phyloP scores from a whole-genome alignment of 2,329 filamentous ascomycete genomes.

The Botrytis fabae region DNA sequence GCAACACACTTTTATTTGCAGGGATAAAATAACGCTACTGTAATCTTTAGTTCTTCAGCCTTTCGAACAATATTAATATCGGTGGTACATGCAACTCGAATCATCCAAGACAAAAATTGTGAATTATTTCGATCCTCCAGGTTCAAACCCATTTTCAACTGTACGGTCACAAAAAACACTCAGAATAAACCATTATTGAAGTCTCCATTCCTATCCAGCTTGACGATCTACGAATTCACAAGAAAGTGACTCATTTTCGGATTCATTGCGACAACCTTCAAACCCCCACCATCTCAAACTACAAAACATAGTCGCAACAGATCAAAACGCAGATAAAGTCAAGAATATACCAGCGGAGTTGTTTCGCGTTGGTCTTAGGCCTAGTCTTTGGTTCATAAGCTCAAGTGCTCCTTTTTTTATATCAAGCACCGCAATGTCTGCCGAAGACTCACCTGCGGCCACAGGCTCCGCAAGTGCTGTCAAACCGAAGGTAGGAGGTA shows the following conservation, averaged over 20 bases:
- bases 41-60: constrained; percentile 20
- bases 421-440: constrained; percentile 24
- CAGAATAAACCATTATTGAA: not conserved
- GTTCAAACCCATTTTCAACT: not conserved
- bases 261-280: constrained; percentile 5
- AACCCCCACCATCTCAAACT: constrained; percentile 7
- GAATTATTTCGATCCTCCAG: not conserved
- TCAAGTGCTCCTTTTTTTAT: not conserved
- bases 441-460: constrained; percentile 28
- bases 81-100: not conserved
- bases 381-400: constrained; percentile 10
- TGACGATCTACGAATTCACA: not conserved
- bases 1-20: constrained; percentile 1
- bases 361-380: constrained; percentile 8
- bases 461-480: constrained; percentile 23
- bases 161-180: not conserved
- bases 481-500: constrained; percentile 11
- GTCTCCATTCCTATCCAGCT: not conserved
- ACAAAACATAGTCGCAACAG: not conserved
- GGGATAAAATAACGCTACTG: constrained; percentile 21
- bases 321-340: not conserved
- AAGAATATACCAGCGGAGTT: not conserved
- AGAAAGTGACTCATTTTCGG: constrained; percentile 23
- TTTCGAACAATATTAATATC: constrained; percentile 1
- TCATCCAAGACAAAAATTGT: not conserved